phyloP scores from a whole-genome alignment of 148 eudicot genomes.

The Rhododendron ferrugineum region DNA sequence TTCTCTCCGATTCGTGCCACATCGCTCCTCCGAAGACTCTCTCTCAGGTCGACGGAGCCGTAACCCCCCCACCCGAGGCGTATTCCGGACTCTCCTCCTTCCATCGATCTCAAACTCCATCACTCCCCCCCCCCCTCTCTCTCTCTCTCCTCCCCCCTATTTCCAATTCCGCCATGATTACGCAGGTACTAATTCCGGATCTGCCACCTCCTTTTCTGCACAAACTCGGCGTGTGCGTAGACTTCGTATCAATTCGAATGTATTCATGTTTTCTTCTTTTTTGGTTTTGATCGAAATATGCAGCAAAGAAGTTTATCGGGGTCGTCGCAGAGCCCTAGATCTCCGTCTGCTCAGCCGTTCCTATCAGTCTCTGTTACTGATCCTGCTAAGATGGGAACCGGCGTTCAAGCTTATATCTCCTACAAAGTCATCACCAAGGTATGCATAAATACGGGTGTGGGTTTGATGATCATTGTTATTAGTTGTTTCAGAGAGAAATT shows the following conservation, averaged over 20 bases:
- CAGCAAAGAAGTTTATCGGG: slow-evolving; percentile 54
- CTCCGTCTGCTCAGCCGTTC: slow-evolving; percentile 55
- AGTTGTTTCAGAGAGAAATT: background rate
- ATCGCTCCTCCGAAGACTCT: background rate
- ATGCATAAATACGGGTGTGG: background rate
- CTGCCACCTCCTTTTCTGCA: background rate
- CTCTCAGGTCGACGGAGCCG: background rate
- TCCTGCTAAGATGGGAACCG: slow-evolving; percentile 96
- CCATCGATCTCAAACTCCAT: background rate
- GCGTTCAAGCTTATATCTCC: slow-evolving; percentile 94
- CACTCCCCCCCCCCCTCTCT: background rate
- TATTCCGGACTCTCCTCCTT: background rate
- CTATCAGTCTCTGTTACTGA: slow-evolving; percentile 74
- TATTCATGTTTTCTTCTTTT: background rate
- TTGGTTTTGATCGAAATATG: slow-evolving; percentile 16
- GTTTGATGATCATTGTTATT: background rate
- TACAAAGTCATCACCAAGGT: slow-evolving; percentile 88
- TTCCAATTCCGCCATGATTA: slow-evolving; percentile 10
- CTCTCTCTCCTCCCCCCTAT: background rate
- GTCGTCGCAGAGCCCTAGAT: slow-evolving; percentile 70
- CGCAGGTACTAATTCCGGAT: slow-evolving; percentile 13
- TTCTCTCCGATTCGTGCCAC: too few species aligned
- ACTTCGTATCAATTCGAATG: background rate
- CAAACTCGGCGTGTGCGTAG: background rate
- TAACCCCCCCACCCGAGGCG: background rate